Conservation (phyloP, 108 stramenopile species). For the Stephanodiscus minutulus region DNA sequence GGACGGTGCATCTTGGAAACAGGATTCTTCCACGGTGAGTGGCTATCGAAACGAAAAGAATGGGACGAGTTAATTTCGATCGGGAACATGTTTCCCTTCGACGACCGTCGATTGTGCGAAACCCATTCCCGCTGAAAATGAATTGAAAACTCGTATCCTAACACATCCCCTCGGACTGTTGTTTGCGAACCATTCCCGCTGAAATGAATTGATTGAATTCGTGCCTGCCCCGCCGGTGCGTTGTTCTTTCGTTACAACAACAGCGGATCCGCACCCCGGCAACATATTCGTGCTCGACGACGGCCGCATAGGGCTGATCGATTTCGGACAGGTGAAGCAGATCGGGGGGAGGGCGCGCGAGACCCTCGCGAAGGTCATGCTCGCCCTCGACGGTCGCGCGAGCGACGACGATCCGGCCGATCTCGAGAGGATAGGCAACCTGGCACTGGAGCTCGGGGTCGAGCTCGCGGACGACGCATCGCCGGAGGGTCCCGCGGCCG, state of each 20-base stretch:
- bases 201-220: too few species aligned
- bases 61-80: not conserved
- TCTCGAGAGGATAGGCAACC: conserved; percentile 67
- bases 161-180: too few species aligned
- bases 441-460: conserved; percentile 87
- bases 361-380: conserved; percentile 90
- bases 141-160: not conserved
- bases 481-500: conserved; percentile 82
- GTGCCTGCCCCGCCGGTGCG: too few species aligned
- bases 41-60: not conserved
- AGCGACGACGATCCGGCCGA: conserved; percentile 74
- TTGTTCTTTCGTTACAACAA: too few species aligned
- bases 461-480: conserved; percentile 74
- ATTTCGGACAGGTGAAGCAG: conserved; percentile 95
- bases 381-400: conserved; percentile 78
- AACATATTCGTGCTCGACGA: conserved; percentile 94
- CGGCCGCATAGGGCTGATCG: conserved; percentile 91
- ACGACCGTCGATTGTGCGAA: not conserved
- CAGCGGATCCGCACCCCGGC: conserved; percentile 63
- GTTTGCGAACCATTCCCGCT: too few species aligned
- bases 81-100: not conserved
- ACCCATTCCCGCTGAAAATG: not conserved
- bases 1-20: conserved; percentile 91
- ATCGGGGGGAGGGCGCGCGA: conserved; percentile 77
- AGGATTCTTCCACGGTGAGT: conserved; percentile 92